phyloP scores from a whole-genome alignment of 148 eudicot species.

The Amaranthus cruentus region DNA sequence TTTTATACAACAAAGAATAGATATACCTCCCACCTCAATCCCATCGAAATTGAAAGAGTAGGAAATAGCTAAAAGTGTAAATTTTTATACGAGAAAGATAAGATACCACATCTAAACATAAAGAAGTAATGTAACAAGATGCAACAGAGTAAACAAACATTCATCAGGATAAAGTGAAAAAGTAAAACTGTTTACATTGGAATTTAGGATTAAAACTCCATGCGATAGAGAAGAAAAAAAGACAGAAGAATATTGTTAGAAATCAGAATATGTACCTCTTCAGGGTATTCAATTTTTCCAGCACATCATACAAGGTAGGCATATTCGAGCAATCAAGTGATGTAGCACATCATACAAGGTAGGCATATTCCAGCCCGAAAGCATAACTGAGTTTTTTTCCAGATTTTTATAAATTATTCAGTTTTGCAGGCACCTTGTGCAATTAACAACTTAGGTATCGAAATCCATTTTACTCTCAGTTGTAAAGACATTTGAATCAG shows the following conservation, averaged over 20 bases:
- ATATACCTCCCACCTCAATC: no score
- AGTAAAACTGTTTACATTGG: neutral
- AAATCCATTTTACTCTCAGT: neutral
- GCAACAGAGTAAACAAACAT: neutral
- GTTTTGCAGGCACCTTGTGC: neutral
- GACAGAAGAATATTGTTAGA: neutral
- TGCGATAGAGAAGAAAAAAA: neutral
- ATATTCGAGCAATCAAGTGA: neutral
- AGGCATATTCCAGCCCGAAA: neutral
- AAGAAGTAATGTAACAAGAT: neutral
- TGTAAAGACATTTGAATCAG: neutral
- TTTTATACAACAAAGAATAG: no score
- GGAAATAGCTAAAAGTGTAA: neutral
- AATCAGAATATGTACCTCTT: neutral
- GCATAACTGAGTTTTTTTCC: neutral
- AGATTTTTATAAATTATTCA: neutral
- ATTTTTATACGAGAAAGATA: no score
- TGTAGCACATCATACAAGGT: neutral
- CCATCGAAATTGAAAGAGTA: neutral
- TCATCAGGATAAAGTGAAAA: neutral
- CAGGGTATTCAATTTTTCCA: neutral
- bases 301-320: neutral
- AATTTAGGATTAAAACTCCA: neutral
- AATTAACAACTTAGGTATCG: neutral
- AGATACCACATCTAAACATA: no score